Conservation (phyloP, 164 flowering plant species). For the Protea cynaroides region DNA sequence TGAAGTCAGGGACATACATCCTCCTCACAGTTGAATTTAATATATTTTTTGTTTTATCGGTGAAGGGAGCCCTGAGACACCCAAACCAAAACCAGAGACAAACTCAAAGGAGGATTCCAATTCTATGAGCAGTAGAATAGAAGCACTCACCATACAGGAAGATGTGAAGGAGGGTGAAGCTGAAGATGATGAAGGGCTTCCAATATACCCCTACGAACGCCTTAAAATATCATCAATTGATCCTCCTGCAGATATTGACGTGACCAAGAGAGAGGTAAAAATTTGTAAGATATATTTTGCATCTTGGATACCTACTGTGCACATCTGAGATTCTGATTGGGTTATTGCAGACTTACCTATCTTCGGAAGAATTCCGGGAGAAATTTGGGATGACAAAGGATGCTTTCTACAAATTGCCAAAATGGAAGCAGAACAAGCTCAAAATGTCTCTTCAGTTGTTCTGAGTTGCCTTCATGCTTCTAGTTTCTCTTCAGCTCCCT, state of each 20-base stretch:
- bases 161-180: constrained; percentile 85
- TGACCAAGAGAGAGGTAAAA: constrained; percentile 90
- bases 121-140: constrained; percentile 49
- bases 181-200: constrained; percentile 86
- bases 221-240: constrained; percentile 55
- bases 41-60: too few relatives aligned
- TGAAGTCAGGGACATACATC: too few relatives aligned
- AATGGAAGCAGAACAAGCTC: constrained; percentile 97
- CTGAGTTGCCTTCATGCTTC: constrained; percentile 25
- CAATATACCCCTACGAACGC: constrained; percentile 80
- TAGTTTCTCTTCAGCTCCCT: constrained; percentile 21
- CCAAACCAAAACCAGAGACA: constrained; percentile 41
- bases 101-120: constrained; percentile 36
- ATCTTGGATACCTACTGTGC: background rate
- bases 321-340: constrained; percentile 11
- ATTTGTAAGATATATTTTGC: background rate
- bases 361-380: constrained; percentile 78
- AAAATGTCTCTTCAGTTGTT: constrained; percentile 91
- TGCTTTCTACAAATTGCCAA: constrained; percentile 84
- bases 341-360: constrained; percentile 67
- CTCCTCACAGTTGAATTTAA: too few relatives aligned
- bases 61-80: constrained; percentile 44
- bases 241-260: constrained; percentile 79
- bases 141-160: constrained; percentile 63
- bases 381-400: constrained; percentile 85